Base-by-base conservation (phyloP, 176 grass and related monocot species). In the Cocos nucifera region DNA sequence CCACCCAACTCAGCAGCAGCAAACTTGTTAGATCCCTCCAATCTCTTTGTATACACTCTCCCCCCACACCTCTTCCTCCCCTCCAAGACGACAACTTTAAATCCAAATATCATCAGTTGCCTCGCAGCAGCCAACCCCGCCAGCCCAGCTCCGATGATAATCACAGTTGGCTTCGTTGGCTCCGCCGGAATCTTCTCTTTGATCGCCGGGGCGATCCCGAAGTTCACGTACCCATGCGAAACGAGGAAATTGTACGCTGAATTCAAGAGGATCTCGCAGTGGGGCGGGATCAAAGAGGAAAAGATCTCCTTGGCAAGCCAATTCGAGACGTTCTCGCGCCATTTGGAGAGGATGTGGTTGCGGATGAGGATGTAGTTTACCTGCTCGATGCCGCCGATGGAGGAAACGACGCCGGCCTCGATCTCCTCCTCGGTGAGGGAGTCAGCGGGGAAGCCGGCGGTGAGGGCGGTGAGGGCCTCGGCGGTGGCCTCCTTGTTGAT, bases 381-480 rank as follows among this genome's bases (percentile, higher is more conserved):
- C 86, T 98, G 93, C 73, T 98, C 87, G 57, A 98, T 98, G 63
- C 93, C 93, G 44, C 87, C 93, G 10, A 98, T 71, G 60, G 86
- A 83, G 3, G 93, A 85, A 50, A 98, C 87, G 55, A 98, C 87
- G 70, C 81, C 81, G 1, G 87, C 93, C 71, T 98, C 93, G 49
- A 98, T 92, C 87, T 98, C 93, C 77, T 98, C 93, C 44, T 98
- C 93, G 62, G 93, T 98, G 66, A 98, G 84, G 30, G 93, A 92
- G 57, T 98, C 87, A 6, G 87, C 93, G 3, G 87, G 87, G 61
- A 98, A 98, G 18, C 93, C 93, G 15, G 76, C 78, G 27, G 86
- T 85, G 54, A 98, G 87, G 3, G 87, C 93, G 51, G 82, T 92
- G 55, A 92, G 86, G 56, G 93, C 93, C 79, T 92, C 93, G 66